A percentile compares a stretch with the other conserved stretches of the same genome.
These are phyloP conservation scores for Fusarium multiceps DNA, from an alignment of 2,329 filamentous ascomycete species.

Conservation along the genomic window DNA sequence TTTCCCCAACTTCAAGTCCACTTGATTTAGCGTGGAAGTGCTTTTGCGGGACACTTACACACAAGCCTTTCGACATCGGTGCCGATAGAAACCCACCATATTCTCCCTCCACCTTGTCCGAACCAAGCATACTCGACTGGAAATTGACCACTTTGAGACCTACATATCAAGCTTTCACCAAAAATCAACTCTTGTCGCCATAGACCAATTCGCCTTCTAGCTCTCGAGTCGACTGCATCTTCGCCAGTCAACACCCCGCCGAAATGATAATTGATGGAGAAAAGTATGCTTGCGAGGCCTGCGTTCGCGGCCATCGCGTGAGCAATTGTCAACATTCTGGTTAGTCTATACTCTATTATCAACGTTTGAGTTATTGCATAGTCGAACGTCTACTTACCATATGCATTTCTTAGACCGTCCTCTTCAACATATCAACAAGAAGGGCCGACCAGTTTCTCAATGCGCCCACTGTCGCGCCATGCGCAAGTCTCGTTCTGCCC, in stretches of 20 bases:
- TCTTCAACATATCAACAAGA: constrained; percentile 95
- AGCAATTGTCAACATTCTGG: constrained; percentile 97
- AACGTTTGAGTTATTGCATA: neutral
- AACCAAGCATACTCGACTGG: constrained; percentile 24
- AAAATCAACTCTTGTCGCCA: constrained; percentile 14
- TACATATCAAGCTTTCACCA: constrained; percentile 11
- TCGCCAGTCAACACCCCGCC: constrained; percentile 30
- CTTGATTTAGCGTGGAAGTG: constrained; percentile 39
- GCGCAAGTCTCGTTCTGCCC: constrained; percentile 94
- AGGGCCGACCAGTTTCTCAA: constrained; percentile 96
- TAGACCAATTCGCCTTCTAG: neutral
- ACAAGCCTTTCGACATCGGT: constrained; percentile 36
- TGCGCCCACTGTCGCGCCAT: constrained; percentile 95
- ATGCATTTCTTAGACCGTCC: constrained; percentile 76
- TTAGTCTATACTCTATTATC: constrained; percentile 60
- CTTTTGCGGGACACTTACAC: constrained; percentile 38
- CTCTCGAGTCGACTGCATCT: constrained; percentile 24
- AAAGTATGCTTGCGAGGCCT: constrained; percentile 98
- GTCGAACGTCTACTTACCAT: constrained; percentile 41
- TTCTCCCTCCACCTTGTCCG: constrained; percentile 23
- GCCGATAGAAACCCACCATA: constrained; percentile 30
- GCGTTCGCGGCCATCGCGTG: constrained; percentile 96
- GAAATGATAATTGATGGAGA: constrained; percentile 90
- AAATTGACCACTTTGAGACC: constrained; percentile 6
- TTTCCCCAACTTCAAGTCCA: constrained; percentile 38